Base-by-base conservation (phyloP, 371 early-diverging fungal genomes). In the Lichtheimia corymbifera region DNA sequence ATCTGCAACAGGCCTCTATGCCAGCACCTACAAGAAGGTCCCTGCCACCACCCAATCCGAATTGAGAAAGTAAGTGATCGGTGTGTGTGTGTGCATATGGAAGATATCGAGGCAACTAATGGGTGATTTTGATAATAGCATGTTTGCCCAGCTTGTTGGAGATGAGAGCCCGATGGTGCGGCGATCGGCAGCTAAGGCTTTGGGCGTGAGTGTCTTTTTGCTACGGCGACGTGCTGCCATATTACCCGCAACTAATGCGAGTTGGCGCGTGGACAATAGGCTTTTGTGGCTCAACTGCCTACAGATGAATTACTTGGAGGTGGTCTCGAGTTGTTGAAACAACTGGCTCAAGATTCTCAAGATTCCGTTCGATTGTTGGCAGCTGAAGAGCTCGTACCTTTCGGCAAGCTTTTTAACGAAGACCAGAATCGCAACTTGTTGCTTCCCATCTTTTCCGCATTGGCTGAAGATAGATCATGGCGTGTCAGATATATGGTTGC, bases 111-210 rank as follows among this genome's bases (percentile, higher is more conserved):
- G 9, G 35, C 35, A 35, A 35, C 35, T 35, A 35, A 35, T 35
- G 35, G 45, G 27, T 28, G 35, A 42, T 67, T 57, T 40, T 45
- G 14, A 18, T 30, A 45, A 20, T 72, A 87, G 83, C 57, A 62
- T 84, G 61, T 90, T 84, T 76, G 83, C 84, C 27, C 87, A 88
- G 66, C 87, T 98, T 28, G 90, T 92, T 70, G 77, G 87, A 62
- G 97, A 99, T 72, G 95, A 95, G 47, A 97, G 97, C 22, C 99
- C 99, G 14, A 97, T 99, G 99, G 97, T 97, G 62, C 89, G 97
- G 63, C 87, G 98, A 63, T 91, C 97, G 3, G 95, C 96, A 11
- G 93, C 97, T 44, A 92, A 93, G n/a, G 86, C 93, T 64, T 76
- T 97, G 47, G 83, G 85, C 51, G 92, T 90, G 80, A 73, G 81